phyloP scores from a whole-genome alignment of 495 filamentous ascomycete species.

The Haplographium delicatum region DNA sequence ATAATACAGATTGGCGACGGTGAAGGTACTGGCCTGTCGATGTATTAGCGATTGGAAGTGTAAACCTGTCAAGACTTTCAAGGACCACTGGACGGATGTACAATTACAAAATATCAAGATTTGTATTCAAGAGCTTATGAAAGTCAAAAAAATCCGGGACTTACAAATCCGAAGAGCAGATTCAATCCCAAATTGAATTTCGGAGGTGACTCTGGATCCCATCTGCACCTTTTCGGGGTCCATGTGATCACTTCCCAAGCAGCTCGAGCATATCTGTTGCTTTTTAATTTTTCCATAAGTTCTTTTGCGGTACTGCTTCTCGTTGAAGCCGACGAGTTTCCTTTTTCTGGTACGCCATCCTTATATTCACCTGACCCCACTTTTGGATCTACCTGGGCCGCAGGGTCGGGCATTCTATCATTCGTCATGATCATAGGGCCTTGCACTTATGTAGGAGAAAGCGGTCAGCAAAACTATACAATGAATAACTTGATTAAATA shows the following conservation, averaged over 20 bases:
- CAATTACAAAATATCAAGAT: too few relatives aligned
- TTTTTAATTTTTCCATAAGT: constrained; percentile 9
- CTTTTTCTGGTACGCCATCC: background rate
- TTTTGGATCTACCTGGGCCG: background rate
- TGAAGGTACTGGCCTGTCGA: constrained; percentile 33
- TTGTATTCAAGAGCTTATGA: background rate
- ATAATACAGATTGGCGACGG: constrained; percentile 66
- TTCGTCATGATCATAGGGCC: background rate
- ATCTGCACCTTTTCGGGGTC: constrained; percentile 51
- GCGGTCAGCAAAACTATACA: too few relatives aligned
- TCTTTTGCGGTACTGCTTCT: constrained; percentile 6
- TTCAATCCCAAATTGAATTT: constrained; percentile 56
- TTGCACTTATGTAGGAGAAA: too few relatives aligned
- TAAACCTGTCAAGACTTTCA: background rate
- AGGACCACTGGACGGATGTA: background rate
- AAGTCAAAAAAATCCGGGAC: constrained; percentile 6
- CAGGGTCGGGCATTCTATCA: background rate
- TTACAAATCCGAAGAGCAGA: constrained; percentile 51
- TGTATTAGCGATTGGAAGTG: background rate
- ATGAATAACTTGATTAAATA: too few relatives aligned
- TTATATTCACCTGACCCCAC: background rate
- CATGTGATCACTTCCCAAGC: constrained; percentile 38
- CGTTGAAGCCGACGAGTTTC: constrained; percentile 5
- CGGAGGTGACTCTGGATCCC: constrained; percentile 49
- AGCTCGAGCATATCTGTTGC: constrained; percentile 6